Evolutionary conservation across 179 eudicot species (phyloP).

Genomic region (Spinacia oleracea): DNA sequence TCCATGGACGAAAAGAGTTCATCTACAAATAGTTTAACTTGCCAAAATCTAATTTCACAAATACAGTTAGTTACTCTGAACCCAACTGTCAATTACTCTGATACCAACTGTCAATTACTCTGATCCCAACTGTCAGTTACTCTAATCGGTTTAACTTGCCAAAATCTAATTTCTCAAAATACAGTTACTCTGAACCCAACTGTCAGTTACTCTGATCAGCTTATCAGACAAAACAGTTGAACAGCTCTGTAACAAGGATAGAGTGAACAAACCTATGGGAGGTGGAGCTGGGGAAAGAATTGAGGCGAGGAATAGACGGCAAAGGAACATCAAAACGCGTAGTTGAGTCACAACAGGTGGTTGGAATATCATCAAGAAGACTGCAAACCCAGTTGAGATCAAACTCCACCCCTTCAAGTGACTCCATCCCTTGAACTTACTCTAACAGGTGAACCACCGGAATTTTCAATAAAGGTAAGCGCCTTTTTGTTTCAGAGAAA

Average conservation of each 20-base stretch:
- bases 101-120: too few relatives aligned
- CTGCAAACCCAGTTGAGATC: constrained; percentile 29
- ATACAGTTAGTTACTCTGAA: too few relatives aligned
- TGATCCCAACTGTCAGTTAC: too few relatives aligned
- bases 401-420: constrained; percentile 21
- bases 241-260: neutral
- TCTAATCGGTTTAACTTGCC: neutral
- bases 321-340: neutral
- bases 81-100: neutral
- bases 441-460: neutral
- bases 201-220: neutral
- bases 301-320: neutral
- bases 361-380: constrained; percentile 27
- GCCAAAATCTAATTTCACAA: too few relatives aligned
- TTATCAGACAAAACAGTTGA: neutral
- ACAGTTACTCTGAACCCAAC: too few relatives aligned
- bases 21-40: neutral
- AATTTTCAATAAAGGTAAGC: neutral
- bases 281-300: neutral
- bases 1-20: neutral
- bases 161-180: too few relatives aligned
- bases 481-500: neutral
- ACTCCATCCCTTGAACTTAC: constrained; percentile 21
- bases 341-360: constrained; percentile 9
- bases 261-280: constrained; percentile 22